Conservation (phyloP, 2,329 filamentous ascomycete genomes). For the Anthostomella pinea region DNA sequence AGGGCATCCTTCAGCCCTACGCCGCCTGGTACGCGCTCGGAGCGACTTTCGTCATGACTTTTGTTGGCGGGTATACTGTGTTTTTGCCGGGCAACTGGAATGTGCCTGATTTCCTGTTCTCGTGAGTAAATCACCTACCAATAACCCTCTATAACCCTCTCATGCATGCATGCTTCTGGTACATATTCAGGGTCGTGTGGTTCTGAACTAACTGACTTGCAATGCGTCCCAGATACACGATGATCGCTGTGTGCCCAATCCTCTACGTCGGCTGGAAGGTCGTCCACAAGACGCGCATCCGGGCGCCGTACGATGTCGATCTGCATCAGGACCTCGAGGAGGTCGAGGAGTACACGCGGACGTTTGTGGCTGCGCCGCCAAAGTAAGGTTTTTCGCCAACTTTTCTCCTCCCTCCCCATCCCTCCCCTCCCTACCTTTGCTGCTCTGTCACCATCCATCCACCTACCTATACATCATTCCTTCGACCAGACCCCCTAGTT, state of each 20-base stretch:
- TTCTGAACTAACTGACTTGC: not conserved
- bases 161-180: too few species aligned
- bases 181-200: too few species aligned
- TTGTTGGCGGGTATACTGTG: constrained; percentile 73
- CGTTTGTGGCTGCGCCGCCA: constrained; percentile 53
- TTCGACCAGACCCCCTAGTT: too few species aligned
- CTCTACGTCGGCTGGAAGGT: constrained; percentile 72
- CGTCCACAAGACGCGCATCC: constrained; percentile 58
- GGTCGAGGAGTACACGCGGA: constrained; percentile 65
- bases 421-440: too few species aligned
- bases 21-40: constrained; percentile 64
- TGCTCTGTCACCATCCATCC: too few species aligned
- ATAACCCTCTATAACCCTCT: too few species aligned
- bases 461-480: too few species aligned
- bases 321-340: constrained; percentile 59
- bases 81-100: constrained; percentile 70
- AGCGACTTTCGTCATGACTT: constrained; percentile 66
- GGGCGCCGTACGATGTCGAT: constrained; percentile 59
- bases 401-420: not conserved
- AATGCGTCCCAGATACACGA: constrained; percentile 66
- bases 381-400: constrained; percentile 39
- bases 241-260: constrained; percentile 67
- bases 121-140: too few species aligned
- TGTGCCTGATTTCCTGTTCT: constrained; percentile 69
- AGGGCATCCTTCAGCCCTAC: constrained; percentile 67